phyloP scores from a whole-genome alignment of 495 filamentous ascomycete species.

The Penicillium salamii region DNA sequence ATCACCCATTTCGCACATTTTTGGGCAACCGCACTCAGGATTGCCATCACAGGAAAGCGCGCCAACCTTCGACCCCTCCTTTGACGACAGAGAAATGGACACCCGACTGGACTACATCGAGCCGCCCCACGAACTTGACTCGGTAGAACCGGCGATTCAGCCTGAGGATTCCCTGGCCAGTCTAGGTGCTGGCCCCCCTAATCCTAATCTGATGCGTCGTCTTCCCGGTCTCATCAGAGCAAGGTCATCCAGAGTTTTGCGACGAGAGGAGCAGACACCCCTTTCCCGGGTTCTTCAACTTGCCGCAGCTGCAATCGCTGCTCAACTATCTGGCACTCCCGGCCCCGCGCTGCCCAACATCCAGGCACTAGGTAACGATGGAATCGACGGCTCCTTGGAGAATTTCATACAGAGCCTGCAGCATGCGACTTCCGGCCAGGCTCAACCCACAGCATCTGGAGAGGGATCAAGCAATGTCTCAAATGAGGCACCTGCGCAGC shows the following conservation, averaged over 20 bases:
- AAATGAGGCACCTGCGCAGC: slow-evolving; percentile 38
- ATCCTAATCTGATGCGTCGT: slow-evolving; percentile 30
- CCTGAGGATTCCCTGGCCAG: slow-evolving; percentile 21
- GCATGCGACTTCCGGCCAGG: slow-evolving; percentile 46
- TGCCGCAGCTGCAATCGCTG: slow-evolving; percentile 58
- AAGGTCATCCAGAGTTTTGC: slow-evolving; percentile 46
- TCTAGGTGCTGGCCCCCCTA: slow-evolving; percentile 22
- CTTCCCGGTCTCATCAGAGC: slow-evolving; percentile 45
- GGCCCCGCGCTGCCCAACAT: slow-evolving; percentile 55
- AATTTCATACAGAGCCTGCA: slow-evolving; percentile 57
- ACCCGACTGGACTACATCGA: slow-evolving; percentile 41
- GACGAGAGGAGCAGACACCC: slow-evolving; percentile 56
- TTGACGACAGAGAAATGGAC: slow-evolving; percentile 36
- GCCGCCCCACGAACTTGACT: slow-evolving; percentile 43
- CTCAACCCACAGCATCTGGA: slow-evolving; percentile 33
- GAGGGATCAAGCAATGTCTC: slow-evolving; percentile 26
- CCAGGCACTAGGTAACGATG: slow-evolving; percentile 56
- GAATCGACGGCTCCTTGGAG: slow-evolving; percentile 54
- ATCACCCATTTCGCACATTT: slow-evolving; percentile 45
- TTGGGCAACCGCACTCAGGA: slow-evolving; percentile 34
- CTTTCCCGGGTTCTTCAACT: slow-evolving; percentile 56
- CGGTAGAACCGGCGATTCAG: slow-evolving; percentile 33
- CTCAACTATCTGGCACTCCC: slow-evolving; percentile 55
- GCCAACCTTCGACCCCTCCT: neutral
- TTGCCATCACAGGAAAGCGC: slow-evolving; percentile 12